A percentile compares a stretch with the other conserved stretches of the same genome.
phyloP scores from a whole-genome alignment of 2,329 filamentous ascomycete species.

The Colletotrichum magnum region DNA sequence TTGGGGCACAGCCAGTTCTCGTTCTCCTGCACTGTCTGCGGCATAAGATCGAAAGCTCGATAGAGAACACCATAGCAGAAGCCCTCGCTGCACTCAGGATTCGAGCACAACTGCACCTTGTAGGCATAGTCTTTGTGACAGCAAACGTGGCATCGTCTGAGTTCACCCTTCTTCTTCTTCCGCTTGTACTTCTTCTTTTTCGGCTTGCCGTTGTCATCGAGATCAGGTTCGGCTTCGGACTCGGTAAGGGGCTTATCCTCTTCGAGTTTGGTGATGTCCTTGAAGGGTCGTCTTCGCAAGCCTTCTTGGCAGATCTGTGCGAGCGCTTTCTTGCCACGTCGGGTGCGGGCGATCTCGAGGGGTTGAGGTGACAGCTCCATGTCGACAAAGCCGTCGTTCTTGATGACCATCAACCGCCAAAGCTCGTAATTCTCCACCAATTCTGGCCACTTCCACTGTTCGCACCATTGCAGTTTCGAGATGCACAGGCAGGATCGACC shows the following conservation, averaged over 20 bases:
- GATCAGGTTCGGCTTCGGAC: conserved; percentile 65
- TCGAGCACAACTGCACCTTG: conserved; percentile 86
- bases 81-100: conserved; percentile 75
- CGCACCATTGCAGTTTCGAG: conserved; percentile 88
- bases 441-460: conserved; percentile 91
- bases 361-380: conserved; percentile 77
- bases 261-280: conserved; percentile 79
- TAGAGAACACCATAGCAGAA: conserved; percentile 97
- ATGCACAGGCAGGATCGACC: conserved; percentile 92
- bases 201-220: conserved; percentile 74
- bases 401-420: conserved; percentile 85
- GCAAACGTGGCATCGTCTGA: conserved; percentile 84
- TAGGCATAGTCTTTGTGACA: conserved; percentile 84
- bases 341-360: conserved; percentile 77
- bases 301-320: conserved; percentile 97
- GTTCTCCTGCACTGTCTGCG: conserved; percentile 84
- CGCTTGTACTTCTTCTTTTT: conserved; percentile 73
- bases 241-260: conserved; percentile 62
- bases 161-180: conserved; percentile 68
- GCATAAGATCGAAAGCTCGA: conserved; percentile 91
- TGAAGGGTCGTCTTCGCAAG: conserved; percentile 83
- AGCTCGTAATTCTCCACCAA: conserved; percentile 83
- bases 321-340: conserved; percentile 80
- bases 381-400: conserved; percentile 77
- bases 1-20: conserved; percentile 90